These are phyloP conservation scores for Pezizomycotina sp. DNA, from an alignment of 2,329 filamentous ascomycete genomes.

Conservation along the genomic window DNA sequence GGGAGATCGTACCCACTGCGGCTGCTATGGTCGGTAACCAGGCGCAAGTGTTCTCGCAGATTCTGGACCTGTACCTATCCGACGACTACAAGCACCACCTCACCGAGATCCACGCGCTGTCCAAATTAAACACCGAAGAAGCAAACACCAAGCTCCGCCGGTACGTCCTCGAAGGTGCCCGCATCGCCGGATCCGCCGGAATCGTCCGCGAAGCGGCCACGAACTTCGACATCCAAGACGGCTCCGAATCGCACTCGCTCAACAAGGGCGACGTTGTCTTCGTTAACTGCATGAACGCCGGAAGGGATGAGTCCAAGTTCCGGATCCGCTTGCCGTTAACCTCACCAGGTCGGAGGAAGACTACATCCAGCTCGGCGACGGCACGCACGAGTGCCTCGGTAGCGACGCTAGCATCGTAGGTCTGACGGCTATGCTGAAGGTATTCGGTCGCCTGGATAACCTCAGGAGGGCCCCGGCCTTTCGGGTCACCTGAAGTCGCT, in stretches of 20 bases:
- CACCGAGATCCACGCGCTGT: constrained; percentile 43
- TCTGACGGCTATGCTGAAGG: constrained; percentile 51
- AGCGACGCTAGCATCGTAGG: constrained; percentile 44
- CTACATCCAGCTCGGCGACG: constrained; percentile 49
- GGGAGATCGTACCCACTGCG: constrained; percentile 53
- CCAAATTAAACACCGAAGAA: constrained; percentile 39
- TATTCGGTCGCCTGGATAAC: constrained; percentile 44
- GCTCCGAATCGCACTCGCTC: constrained; percentile 36
- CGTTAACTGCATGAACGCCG: constrained; percentile 43
- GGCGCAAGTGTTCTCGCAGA: constrained; percentile 53
- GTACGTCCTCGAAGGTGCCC: constrained; percentile 56
- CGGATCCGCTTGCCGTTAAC: constrained; percentile 43
- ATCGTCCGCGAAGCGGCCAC: constrained; percentile 41
- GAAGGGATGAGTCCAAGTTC: constrained; percentile 43
- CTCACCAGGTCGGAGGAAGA: constrained; percentile 45
- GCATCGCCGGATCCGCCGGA: constrained; percentile 47
- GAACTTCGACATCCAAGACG: constrained; percentile 37
- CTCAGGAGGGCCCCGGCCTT: constrained; percentile 45
- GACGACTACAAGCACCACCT: constrained; percentile 40
- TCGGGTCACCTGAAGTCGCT: constrained; percentile 55
- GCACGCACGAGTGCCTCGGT: constrained; percentile 47
- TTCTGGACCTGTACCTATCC: constrained; percentile 56
- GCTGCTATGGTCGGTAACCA: constrained; percentile 54
- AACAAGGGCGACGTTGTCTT: constrained; percentile 44
- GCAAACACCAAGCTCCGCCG: constrained; percentile 48